Evolutionary conservation across 1,139 yeast species (phyloP), one percentile per base, ranked within the genome.

Genomic region (Debaryomyces coudertii): DNA sequence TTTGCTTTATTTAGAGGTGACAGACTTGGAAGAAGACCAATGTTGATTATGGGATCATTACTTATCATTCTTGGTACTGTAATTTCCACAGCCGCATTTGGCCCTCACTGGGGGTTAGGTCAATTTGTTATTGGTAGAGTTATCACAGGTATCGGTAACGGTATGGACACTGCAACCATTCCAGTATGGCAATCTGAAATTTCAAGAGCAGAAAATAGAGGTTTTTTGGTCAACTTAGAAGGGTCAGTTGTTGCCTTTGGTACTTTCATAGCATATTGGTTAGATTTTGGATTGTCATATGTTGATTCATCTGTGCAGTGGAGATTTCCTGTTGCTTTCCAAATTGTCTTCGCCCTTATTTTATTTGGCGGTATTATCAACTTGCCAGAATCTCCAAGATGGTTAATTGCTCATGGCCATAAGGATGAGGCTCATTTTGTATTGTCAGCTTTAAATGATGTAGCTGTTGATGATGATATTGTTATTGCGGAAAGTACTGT

Each of bases 171-270:
- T 18, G 86, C 92, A 25, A 85, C 92, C 30, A 83, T 87, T 48
- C 95, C 95, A 12, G 83, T 85, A 52, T 86, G 89, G 83, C 90
- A 87, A 64, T 81, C 93, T 0, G 95, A 87, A 66, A 80, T 85
- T 76, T 82, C 92, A 12, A 76, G 77, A 51, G 83, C 92, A 7
- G 80, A 82, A 55, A 77, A 79, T 58, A 81, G 95, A 71, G 95
- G 95, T 56, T 70, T 79, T 52, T 73, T 85, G 58, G 90, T 87
- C 43, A 76, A 80, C 57, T 68, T 84, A 56, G 88, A 85, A 62
- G 92, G 90, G 53, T 80, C 87, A 12, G 78, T 84, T 46, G 80
- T 85, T 50, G 88, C 89, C 39, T 70, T 84, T 45, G 92, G 93
- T 55, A 83, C 89, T 40, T 76, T 80, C 57, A 66, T 84, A 54